These are phyloP conservation scores for Aspergillus sergii DNA, from an alignment of 2,329 filamentous ascomycete genomes.

Conservation along the genomic window DNA sequence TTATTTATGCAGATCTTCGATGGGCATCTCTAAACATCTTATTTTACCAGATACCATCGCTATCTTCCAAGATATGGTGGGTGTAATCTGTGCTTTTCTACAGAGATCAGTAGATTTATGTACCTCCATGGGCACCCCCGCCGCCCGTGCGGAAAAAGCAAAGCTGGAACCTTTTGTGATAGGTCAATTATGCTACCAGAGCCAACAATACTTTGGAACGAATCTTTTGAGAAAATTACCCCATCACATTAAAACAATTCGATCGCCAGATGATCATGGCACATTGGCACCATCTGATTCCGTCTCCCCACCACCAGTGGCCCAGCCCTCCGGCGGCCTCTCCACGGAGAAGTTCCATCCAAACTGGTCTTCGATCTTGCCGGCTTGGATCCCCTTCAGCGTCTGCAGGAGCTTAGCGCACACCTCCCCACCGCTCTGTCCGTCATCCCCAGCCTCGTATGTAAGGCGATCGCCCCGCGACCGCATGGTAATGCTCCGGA, in stretches of 20 bases:
- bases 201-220: not conserved
- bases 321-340: slow-evolving; percentile 35
- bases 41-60: not conserved
- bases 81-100: not conserved
- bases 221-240: not conserved
- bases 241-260: not conserved
- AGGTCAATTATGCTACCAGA: not conserved
- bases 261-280: slow-evolving; percentile 19
- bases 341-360: slow-evolving; percentile 64
- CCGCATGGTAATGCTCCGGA: slow-evolving; percentile 81
- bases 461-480: slow-evolving; percentile 59
- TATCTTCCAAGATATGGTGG: not conserved
- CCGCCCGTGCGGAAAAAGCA: not conserved
- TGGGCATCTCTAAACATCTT: not conserved
- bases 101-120: not conserved
- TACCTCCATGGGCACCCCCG: not conserved
- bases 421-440: slow-evolving; percentile 61
- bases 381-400: slow-evolving; percentile 83
- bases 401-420: slow-evolving; percentile 72
- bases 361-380: slow-evolving; percentile 75
- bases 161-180: not conserved
- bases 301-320: slow-evolving; percentile 23
- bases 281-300: slow-evolving; percentile 30
- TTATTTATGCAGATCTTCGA: not conserved
- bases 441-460: slow-evolving; percentile 51